phyloP scores from a whole-genome alignment of 345 rosid genomes.

The Corchorus capsularis region DNA sequence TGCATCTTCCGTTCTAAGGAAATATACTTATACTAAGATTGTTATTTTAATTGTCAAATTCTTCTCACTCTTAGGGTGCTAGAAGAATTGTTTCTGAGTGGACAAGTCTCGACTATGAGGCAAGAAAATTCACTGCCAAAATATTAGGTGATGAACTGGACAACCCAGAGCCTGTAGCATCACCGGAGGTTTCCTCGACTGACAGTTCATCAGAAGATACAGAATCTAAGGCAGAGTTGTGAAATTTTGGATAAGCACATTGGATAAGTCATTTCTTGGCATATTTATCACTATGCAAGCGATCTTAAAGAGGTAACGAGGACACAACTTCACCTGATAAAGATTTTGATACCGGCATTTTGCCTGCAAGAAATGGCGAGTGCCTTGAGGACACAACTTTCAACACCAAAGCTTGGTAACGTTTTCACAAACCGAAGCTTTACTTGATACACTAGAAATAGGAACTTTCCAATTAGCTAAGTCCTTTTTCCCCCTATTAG shows the following conservation, averaged over 20 bases:
- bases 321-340: not conserved
- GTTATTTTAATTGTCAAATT: not conserved
- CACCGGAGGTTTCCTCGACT: conserved; percentile 26
- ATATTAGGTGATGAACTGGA: conserved; percentile 74
- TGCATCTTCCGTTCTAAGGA: not conserved
- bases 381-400: not conserved
- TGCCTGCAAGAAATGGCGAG: not conserved
- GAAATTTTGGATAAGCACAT: conserved; percentile 17
- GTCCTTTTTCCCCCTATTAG: no score
- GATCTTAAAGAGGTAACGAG: not conserved
- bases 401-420: not conserved
- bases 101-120: conserved; percentile 78
- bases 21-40: no score
- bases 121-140: conserved; percentile 70
- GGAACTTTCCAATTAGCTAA: not conserved
- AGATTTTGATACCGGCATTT: not conserved
- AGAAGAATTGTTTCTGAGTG: conserved; percentile 86
- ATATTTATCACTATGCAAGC: not conserved
- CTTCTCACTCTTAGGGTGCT: conserved; percentile 63
- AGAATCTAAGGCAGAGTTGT: conserved; percentile 81
- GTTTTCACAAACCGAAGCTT: conserved; percentile 2
- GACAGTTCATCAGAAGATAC: conserved; percentile 36
- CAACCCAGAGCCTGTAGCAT: conserved; percentile 40
- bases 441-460: not conserved
- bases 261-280: not conserved